Base-by-base conservation (phyloP, 2,329 filamentous ascomycete species). In the Sphaerulina populicola region DNA sequence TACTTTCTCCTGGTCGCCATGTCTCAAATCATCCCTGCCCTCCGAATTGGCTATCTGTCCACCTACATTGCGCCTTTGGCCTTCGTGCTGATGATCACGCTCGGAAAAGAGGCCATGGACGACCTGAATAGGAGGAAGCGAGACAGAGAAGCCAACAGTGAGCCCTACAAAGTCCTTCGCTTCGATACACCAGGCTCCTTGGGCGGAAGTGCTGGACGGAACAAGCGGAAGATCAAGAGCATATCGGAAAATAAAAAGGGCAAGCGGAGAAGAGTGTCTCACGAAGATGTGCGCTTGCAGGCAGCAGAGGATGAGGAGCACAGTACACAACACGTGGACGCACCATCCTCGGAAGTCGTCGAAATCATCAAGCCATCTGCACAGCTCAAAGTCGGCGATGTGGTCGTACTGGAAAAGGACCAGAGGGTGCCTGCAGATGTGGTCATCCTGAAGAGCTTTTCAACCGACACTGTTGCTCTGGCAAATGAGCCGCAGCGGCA, bases 1-100 rank as follows among this genome's bases (percentile, higher is more conserved):
- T 98, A 98, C 68, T 98, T 98, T 68, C 76, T 98, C 50, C 81
- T 97, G 23, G 93, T 98, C 44, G 94, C 93, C 6, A 71, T 97
- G 44, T 97, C 91, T 35, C 93, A 98, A 71, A 83, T 88, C 39
- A 90, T 98, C 63, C 90, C 89, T 3, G 80, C 86, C 18, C 72
- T 98, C 49, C 82, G 89, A 49, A 96, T 98, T 59, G 93, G 93
- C 50, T 97, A 96, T 68, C 78, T 98, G 55, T 87, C 87, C 29
- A 97, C 93, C 1, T 98, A 98, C 63, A 82, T 97, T 67, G 90
- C 87, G 15, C 93, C 93, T 1, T 71, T 98, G 56, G 88, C 84
- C 0, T 96, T 96, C 69, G 94, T 98, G 54, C 78, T 98, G 38
- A 75, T 82, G 38, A 93, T 98, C 58, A 96, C 93, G 0, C 78